A percentile compares a stretch with the other conserved stretches of the same genome.
phyloP scores from a whole-genome alignment of 805 yeast species.

The Lipomyces chichibuensis region DNA sequence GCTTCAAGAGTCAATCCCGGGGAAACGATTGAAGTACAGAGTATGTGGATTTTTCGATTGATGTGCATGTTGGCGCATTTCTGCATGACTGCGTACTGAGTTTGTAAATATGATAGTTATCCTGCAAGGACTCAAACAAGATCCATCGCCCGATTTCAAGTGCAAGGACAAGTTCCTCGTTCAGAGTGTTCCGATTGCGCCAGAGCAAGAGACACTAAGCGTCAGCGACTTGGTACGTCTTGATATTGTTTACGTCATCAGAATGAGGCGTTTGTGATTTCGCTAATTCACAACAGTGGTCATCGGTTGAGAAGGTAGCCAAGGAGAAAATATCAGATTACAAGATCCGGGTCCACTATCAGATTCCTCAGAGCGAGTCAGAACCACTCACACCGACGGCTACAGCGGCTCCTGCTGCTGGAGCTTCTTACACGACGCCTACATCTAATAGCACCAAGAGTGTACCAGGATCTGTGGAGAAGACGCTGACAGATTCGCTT shows the following conservation, averaged over 20 bases:
- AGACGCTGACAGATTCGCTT: slow-evolving; percentile 32
- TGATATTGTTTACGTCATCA: not conserved
- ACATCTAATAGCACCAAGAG: slow-evolving; percentile 27
- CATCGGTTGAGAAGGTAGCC: slow-evolving; percentile 17
- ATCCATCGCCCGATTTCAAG: slow-evolving; percentile 71
- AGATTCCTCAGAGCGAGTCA: slow-evolving; percentile 7
- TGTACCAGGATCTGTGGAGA: slow-evolving; percentile 16
- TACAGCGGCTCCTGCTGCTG: slow-evolving; percentile 37
- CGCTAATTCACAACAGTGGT: slow-evolving; percentile 19
- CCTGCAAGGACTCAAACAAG: slow-evolving; percentile 78
- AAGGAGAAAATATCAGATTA: slow-evolving; percentile 22
- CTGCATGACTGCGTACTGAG: not conserved
- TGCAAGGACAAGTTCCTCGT: slow-evolving; percentile 92
- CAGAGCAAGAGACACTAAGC: slow-evolving; percentile 24
- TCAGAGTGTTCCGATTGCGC: slow-evolving; percentile 73
- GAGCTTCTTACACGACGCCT: slow-evolving; percentile 34
- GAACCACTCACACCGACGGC: slow-evolving; percentile 16
- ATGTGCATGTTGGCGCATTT: not conserved
- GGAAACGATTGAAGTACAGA: slow-evolving; percentile 65
- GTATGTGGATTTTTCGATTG: slow-evolving; percentile 25
- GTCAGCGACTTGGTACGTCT: slow-evolving; percentile 25
- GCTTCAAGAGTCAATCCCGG: slow-evolving; percentile 82
- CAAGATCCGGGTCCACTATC: slow-evolving; percentile 29
- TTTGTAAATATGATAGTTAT: slow-evolving; percentile 51
- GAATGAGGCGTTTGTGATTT: not conserved